These are phyloP conservation scores for Polyplosphaeria fusca DNA, from an alignment of 495 filamentous ascomycete genomes.

Conservation along the genomic window DNA sequence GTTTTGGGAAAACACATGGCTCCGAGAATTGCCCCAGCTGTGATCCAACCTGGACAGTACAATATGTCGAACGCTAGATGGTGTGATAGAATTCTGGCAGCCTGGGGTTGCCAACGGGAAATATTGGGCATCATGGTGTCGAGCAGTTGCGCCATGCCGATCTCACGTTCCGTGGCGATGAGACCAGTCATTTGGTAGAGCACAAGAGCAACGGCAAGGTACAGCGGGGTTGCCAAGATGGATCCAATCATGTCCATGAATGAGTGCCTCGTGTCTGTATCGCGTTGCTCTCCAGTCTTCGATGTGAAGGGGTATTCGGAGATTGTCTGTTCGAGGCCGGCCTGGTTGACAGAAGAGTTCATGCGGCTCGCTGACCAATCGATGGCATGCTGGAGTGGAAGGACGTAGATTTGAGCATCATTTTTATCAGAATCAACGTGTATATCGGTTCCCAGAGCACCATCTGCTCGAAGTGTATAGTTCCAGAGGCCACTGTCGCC, in stretches of 20 bases:
- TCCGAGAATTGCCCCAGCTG: conserved; percentile 60
- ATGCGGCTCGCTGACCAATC: conserved; percentile 64
- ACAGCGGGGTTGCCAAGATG: conserved; percentile 60
- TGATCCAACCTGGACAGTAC: conserved; percentile 68
- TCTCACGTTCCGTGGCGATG: conserved; percentile 72
- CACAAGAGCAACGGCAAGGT: conserved; percentile 65
- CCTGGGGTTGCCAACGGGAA: conserved; percentile 63
- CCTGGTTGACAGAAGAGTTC: conserved; percentile 29
- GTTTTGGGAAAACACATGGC: conserved; percentile 61
- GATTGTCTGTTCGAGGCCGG: conserved; percentile 44
- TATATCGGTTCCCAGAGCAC: conserved; percentile 54
- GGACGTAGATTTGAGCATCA: conserved; percentile 62
- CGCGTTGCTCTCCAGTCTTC: conserved; percentile 59
- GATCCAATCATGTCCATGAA: conserved; percentile 64
- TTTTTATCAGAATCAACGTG: conserved; percentile 56
- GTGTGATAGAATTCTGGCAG: conserved; percentile 62
- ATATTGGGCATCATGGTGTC: conserved; percentile 77
- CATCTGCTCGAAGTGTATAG: conserved; percentile 71
- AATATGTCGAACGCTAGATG: conserved; percentile 63
- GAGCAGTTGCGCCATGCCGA: conserved; percentile 73
- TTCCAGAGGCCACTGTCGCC: conserved; percentile 64
- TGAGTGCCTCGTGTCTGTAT: conserved; percentile 54
- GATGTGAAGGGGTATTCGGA: conserved; percentile 68
- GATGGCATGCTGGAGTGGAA: conserved; percentile 72
- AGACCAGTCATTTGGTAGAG: conserved; percentile 74